Evolutionary conservation across 345 rosid species (phyloP).

Genomic region (Moricandia arvensis): DNA sequence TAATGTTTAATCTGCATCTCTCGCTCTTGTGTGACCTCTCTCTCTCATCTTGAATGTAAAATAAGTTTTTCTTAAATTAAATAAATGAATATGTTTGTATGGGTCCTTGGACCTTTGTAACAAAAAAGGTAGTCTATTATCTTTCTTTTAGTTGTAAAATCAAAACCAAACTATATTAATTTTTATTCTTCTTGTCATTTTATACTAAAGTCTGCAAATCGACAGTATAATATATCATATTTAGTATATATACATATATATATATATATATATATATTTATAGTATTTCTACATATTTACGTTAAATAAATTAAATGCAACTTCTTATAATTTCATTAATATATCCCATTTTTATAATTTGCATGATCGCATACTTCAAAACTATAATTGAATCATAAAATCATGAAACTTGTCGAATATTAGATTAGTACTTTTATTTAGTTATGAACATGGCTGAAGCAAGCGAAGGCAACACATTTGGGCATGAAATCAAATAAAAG

Average conservation of each 20-base stretch:
- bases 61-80: neutral
- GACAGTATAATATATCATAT: neutral
- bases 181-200: neutral
- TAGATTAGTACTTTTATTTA: neutral
- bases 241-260: neutral
- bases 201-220: neutral
- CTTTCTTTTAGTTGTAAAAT: neutral
- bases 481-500: neutral
- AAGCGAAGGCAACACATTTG: neutral
- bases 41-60: constrained; percentile 22
- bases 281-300: neutral
- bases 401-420: neutral
- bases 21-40: neutral
- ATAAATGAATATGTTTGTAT: neutral
- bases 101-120: neutral
- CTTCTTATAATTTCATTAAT: neutral
- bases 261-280: too few relatives aligned
- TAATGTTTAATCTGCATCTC: constrained; percentile 8
- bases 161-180: neutral
- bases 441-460: neutral
- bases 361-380: neutral
- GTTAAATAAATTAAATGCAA: neutral
- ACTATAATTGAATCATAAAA: neutral
- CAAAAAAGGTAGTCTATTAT: neutral
- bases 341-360: neutral